Conservation (phyloP, 345 rosid genomes). For the Eucalyptus sideroxylon region DNA sequence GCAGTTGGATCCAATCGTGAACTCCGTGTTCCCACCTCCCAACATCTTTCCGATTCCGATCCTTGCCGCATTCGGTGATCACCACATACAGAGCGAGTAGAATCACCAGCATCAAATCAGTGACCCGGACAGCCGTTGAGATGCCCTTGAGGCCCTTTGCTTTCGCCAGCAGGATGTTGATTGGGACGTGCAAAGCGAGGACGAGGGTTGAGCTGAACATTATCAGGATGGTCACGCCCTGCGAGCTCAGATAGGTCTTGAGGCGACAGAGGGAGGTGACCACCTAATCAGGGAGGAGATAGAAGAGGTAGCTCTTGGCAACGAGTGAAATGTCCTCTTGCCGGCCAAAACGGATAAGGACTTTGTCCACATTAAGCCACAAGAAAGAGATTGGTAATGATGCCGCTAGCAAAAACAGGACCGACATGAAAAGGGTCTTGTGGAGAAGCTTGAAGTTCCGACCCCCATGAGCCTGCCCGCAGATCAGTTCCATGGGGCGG, state of each 20-base stretch:
- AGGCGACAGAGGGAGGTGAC: slow-evolving; percentile 63
- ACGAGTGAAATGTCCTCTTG: slow-evolving; percentile 42
- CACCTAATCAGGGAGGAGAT: slow-evolving; percentile 67
- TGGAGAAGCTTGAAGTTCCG: slow-evolving; percentile 70
- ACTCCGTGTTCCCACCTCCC: slow-evolving; percentile 47
- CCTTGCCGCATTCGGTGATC: slow-evolving; percentile 20
- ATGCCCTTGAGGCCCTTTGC: slow-evolving; percentile 60
- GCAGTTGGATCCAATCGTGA: slow-evolving; percentile 46
- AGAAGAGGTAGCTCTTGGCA: slow-evolving; percentile 55
- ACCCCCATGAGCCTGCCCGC: slow-evolving; percentile 85
- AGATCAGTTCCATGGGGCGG: slow-evolving; percentile 79
- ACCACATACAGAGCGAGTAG: slow-evolving; percentile 35
- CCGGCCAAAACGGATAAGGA: slow-evolving; percentile 60
- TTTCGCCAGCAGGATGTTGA: slow-evolving; percentile 49
- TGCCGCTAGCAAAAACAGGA: slow-evolving; percentile 26
- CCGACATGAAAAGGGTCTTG: slow-evolving; percentile 63
- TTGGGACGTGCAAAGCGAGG: slow-evolving; percentile 57
- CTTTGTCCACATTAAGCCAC: slow-evolving; percentile 70
- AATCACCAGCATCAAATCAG: slow-evolving; percentile 40
- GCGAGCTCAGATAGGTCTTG: slow-evolving; percentile 70
- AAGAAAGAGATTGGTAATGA: slow-evolving; percentile 47
- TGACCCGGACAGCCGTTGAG: slow-evolving; percentile 68
- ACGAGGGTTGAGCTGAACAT: slow-evolving; percentile 66
- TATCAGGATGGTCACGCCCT: slow-evolving; percentile 56
- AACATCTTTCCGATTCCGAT: slow-evolving; percentile 36